Percentiles rank a stretch among this genome's conserved stretches.
Evolutionary conservation across 2,329 filamentous ascomycete species (phyloP).

Genomic region (Aspergillus glaucus): DNA sequence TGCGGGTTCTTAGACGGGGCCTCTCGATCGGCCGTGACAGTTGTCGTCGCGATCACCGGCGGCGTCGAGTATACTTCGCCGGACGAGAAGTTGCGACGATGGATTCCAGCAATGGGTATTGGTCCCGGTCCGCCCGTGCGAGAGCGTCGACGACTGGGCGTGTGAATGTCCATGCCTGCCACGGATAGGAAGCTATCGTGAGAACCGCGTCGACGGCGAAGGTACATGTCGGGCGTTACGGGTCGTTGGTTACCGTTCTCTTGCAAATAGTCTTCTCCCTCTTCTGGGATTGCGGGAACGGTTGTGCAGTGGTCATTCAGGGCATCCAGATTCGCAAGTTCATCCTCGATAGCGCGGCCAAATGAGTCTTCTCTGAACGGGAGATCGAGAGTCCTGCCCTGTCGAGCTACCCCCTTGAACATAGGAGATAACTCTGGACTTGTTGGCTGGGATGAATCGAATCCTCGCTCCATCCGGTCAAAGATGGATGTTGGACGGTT

Average conservation of each 20-base stretch:
- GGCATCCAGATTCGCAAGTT: constrained; percentile 10
- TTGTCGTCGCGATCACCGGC: constrained; percentile 33
- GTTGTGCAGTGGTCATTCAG: constrained; percentile 13
- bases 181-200: constrained; percentile 88
- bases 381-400: background rate
- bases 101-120: constrained; percentile 37
- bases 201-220: constrained; percentile 39
- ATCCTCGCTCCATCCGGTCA: constrained; percentile 60
- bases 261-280: constrained; percentile 25
- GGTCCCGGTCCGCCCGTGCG: constrained; percentile 58
- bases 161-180: constrained; percentile 83
- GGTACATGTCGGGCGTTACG: background rate
- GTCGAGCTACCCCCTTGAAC: background rate
- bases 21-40: constrained; percentile 28
- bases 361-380: background rate
- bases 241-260: background rate
- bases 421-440: constrained; percentile 51
- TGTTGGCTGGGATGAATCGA: constrained; percentile 65
- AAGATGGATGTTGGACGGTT: constrained; percentile 70
- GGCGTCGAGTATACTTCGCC: constrained; percentile 34
- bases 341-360: constrained; percentile 6
- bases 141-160: constrained; percentile 66
- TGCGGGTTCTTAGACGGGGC: constrained; percentile 16
- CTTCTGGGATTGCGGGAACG: constrained; percentile 33
- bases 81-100: constrained; percentile 42